Percentiles rank a stretch among this genome's conserved stretches.
These are phyloP conservation scores for Irpex rosettiformis DNA, from an alignment of 1,284 basidiomycete species.

Conservation along the genomic window DNA sequence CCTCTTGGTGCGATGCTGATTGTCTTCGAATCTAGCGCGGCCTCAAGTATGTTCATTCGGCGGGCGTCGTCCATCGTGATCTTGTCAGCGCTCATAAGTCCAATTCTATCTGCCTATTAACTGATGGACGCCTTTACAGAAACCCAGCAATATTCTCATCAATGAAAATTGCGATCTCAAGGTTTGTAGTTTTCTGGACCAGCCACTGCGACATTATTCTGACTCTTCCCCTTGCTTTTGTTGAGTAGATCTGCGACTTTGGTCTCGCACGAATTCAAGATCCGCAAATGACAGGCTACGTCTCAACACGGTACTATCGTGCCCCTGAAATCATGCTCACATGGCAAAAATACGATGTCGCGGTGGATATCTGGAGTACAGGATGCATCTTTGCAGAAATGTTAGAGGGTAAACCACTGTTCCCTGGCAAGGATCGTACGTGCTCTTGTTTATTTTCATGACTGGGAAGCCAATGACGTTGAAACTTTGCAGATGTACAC, in stretches of 20 bases:
- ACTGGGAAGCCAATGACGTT: conserved; percentile 2
- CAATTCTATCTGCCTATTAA: background rate
- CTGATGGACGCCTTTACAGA: conserved; percentile 43
- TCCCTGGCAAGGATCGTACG: conserved; percentile 97
- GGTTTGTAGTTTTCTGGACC: conserved; percentile 33
- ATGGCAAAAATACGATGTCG: conserved; percentile 99
- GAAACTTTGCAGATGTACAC: conserved; percentile 79
- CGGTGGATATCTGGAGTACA: conserved; percentile 98
- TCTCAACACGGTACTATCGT: conserved; percentile 98
- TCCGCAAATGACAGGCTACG: conserved; percentile 99
- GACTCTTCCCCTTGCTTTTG: background rate
- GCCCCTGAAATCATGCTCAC: conserved; percentile 99
- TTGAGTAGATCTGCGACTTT: conserved; percentile 90
- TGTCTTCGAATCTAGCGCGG: conserved; percentile 71
- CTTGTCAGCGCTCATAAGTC: conserved; percentile 49
- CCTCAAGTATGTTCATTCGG: conserved; percentile 99
- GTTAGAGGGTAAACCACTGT: conserved; percentile 97
- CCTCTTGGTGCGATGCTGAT: conserved; percentile 5
- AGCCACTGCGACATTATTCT: background rate
- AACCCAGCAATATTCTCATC: conserved; percentile 99
- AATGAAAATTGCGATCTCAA: conserved; percentile 99
- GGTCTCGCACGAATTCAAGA: conserved; percentile 96
- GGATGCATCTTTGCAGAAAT: conserved; percentile 99
- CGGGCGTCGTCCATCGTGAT: conserved; percentile 98
- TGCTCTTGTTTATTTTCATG: conserved; percentile 22